Evolutionary conservation across 805 yeast species (phyloP).

Genomic region (Candida patagonica): DNA sequence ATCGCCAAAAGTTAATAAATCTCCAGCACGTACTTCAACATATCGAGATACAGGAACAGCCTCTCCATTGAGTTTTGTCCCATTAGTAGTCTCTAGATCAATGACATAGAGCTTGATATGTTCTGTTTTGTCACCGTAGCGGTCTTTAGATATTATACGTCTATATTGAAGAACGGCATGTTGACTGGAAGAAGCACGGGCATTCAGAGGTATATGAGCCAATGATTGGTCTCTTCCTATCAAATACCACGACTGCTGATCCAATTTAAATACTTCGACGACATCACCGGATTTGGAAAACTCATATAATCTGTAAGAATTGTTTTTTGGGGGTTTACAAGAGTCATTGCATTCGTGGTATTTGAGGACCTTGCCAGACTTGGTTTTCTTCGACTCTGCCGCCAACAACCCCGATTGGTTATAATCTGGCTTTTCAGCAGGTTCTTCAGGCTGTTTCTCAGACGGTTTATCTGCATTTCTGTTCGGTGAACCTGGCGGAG

Average conservation of each 20-base stretch:
- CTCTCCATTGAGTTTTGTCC: constrained; percentile 36
- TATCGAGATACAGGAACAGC: constrained; percentile 33
- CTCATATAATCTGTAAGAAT: constrained; percentile 24
- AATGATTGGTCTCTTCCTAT: constrained; percentile 32
- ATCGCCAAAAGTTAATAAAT: constrained; percentile 33
- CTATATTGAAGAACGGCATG: constrained; percentile 44
- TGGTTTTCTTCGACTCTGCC: constrained; percentile 22
- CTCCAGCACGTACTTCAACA: constrained; percentile 35
- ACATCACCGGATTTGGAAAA: constrained; percentile 23
- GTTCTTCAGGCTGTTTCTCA: background rate
- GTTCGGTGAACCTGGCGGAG: background rate
- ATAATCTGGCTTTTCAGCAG: constrained; percentile 25
- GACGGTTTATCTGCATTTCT: background rate
- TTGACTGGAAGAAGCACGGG: constrained; percentile 34
- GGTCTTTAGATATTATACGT: constrained; percentile 6
- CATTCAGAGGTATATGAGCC: constrained; percentile 31
- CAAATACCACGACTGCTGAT: constrained; percentile 24
- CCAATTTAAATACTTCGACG: constrained; percentile 19
- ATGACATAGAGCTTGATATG: constrained; percentile 32
- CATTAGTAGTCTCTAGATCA: constrained; percentile 41
- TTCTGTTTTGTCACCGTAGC: constrained; percentile 13
- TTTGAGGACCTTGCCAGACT: constrained; percentile 30
- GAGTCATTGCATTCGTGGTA: constrained; percentile 30
- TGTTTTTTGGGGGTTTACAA: constrained; percentile 17
- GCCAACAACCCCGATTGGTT: constrained; percentile 37